A percentile compares a stretch with the other conserved stretches of the same genome.
Conservation (phyloP, 2,329 filamentous ascomycete genomes). For the Aspergillus pseudoglaucus region DNA sequence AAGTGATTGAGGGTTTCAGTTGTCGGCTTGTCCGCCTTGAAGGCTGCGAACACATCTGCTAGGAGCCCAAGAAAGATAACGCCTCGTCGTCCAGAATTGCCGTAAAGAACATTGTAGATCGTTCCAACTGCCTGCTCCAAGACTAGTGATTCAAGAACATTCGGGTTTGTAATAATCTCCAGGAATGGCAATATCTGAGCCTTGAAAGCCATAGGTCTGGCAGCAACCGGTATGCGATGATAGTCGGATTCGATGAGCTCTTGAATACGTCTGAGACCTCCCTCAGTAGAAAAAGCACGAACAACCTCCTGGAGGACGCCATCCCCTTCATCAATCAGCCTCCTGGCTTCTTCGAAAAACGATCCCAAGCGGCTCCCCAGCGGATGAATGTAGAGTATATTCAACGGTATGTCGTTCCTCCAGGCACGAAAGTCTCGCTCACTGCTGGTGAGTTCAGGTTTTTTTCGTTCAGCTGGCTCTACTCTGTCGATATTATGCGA, state of each 20-base stretch:
- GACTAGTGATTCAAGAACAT: slow-evolving; percentile 37
- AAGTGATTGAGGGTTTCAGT: not conserved
- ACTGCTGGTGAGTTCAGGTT: not conserved
- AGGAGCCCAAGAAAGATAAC: not conserved
- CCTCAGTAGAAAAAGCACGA: slow-evolving; percentile 20
- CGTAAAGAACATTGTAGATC: slow-evolving; percentile 42
- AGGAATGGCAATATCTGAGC: slow-evolving; percentile 36
- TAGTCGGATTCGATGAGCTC: slow-evolving; percentile 20
- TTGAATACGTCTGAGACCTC: slow-evolving; percentile 22
- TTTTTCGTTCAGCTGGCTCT: not conserved
- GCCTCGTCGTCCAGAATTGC: slow-evolving; percentile 7
- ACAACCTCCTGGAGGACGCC: slow-evolving; percentile 23
- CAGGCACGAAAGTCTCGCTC: slow-evolving; percentile 4
- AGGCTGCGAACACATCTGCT: not conserved
- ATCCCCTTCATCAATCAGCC: slow-evolving; percentile 17
- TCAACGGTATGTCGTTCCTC: slow-evolving; percentile 1
- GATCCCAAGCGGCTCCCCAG: slow-evolving; percentile 3
- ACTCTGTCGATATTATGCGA: not conserved
- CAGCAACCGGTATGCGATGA: not conserved
- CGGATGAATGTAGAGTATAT: not conserved
- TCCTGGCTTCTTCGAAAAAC: slow-evolving; percentile 21
- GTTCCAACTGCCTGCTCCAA: slow-evolving; percentile 37
- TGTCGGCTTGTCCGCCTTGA: slow-evolving; percentile 11
- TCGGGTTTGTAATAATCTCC: slow-evolving; percentile 34
- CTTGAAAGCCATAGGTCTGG: not conserved